A percentile compares a stretch with the other conserved stretches of the same genome.
phyloP scores from a whole-genome alignment of 352 stramenopile species.

The Globisporangium echinulatum region DNA sequence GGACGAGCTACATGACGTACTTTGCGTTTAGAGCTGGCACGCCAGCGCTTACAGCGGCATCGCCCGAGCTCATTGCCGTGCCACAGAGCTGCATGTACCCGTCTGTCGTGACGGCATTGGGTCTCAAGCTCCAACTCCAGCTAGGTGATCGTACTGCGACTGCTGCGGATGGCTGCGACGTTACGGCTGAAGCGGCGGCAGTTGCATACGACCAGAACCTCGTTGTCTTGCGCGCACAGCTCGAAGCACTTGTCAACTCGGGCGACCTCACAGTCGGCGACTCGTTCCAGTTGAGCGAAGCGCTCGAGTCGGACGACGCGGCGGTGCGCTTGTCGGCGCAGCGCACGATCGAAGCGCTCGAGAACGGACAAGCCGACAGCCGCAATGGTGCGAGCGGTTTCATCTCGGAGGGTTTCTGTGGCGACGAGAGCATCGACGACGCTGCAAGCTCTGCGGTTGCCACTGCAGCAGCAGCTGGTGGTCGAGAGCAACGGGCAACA shows the following conservation, averaged over 20 bases:
- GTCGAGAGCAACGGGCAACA: slow-evolving; percentile 1
- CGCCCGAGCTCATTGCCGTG: slow-evolving; percentile 5
- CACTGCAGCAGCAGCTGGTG: background rate
- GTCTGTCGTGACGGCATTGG: slow-evolving; percentile 21
- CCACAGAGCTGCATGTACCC: slow-evolving; percentile 28
- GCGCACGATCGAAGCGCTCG: slow-evolving; percentile 57
- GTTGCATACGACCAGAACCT: slow-evolving; percentile 9
- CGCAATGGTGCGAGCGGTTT: slow-evolving; percentile 13
- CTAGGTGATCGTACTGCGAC: background rate
- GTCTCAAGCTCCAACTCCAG: slow-evolving; percentile 7
- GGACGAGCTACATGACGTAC: slow-evolving; percentile 50
- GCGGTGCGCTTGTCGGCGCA: slow-evolving; percentile 35
- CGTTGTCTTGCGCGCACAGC: slow-evolving; percentile 60
- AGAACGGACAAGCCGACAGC: slow-evolving; percentile 42
- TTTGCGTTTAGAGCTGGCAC: slow-evolving; percentile 22
- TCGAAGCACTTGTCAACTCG: slow-evolving; percentile 71
- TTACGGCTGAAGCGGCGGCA: too few species aligned
- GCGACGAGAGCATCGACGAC: slow-evolving; percentile 9
- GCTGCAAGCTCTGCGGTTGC: slow-evolving; percentile 3
- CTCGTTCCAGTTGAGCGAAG: slow-evolving; percentile 62
- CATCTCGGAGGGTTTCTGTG: slow-evolving; percentile 30
- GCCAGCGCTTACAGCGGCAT: slow-evolving; percentile 7
- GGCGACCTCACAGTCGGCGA: slow-evolving; percentile 55
- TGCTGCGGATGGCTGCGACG: too few species aligned
- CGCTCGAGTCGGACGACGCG: slow-evolving; percentile 47